Conservation (phyloP, 768 basidiomycete species). For the Cyclocybe cylindracea region DNA sequence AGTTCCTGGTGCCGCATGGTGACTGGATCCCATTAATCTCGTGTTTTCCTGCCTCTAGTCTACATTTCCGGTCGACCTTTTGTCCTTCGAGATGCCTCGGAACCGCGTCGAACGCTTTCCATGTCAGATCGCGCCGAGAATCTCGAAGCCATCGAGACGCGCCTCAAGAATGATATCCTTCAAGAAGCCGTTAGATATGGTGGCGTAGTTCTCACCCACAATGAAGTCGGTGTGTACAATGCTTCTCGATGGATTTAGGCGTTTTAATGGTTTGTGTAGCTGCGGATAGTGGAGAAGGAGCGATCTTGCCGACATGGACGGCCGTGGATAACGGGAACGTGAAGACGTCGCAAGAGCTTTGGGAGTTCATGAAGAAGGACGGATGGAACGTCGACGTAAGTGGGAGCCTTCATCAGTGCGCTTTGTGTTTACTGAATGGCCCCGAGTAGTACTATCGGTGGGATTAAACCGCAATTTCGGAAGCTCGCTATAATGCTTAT, state of each 20-base stretch:
- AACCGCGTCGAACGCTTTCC: constrained; percentile 75
- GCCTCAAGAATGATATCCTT: constrained; percentile 90
- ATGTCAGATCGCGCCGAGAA: constrained; percentile 94
- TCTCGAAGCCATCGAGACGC: constrained; percentile 87
- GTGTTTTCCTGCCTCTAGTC: constrained; percentile 40
- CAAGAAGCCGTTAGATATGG: constrained; percentile 85
- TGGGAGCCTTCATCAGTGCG: constrained; percentile 1
- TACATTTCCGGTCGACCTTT: constrained; percentile 93
- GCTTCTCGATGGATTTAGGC: neutral
- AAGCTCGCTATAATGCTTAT: neutral
- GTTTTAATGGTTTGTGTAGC: constrained; percentile 8
- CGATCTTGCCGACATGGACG: constrained; percentile 92
- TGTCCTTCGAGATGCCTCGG: constrained; percentile 84
- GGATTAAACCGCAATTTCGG: neutral
- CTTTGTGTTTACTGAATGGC: neutral
- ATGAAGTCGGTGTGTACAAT: constrained; percentile 70
- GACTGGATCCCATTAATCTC: neutral
- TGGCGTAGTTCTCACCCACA: constrained; percentile 89
- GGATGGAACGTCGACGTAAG: constrained; percentile 93
- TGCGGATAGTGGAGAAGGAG: constrained; percentile 61
- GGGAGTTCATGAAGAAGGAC: constrained; percentile 71
- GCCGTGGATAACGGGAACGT: constrained; percentile 82
- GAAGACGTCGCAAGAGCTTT: constrained; percentile 86
- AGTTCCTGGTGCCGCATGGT: neutral
- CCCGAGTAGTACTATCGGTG: constrained; percentile 71